Conservation (phyloP, 352 stramenopile genomes). For the Pythium rishiriense region DNA sequence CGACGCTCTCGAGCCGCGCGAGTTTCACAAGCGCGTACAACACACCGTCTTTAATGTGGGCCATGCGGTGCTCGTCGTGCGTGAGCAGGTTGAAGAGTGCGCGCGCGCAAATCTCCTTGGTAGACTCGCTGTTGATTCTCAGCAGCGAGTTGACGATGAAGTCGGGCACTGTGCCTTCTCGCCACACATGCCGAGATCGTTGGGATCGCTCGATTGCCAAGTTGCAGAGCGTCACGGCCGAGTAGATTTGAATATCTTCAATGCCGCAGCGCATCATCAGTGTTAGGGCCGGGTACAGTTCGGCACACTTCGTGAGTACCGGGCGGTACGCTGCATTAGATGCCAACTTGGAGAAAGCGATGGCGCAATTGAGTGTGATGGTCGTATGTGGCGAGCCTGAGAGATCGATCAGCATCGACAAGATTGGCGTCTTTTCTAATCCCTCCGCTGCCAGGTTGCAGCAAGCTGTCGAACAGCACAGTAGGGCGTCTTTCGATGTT, state of each 20-base stretch:
- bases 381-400: slow-evolving; percentile 57
- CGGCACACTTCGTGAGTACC: slow-evolving; percentile 62
- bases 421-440: slow-evolving; percentile 63
- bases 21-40: slow-evolving; percentile 89
- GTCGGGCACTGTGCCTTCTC: slow-evolving; percentile 83
- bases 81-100: slow-evolving; percentile 87
- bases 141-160: slow-evolving; percentile 90
- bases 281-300: slow-evolving; percentile 76
- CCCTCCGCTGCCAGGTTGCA: slow-evolving; percentile 75
- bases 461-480: slow-evolving; percentile 71
- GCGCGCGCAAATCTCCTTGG: slow-evolving; percentile 86
- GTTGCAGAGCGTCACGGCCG: slow-evolving; percentile 85
- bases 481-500: slow-evolving; percentile 58
- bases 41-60: slow-evolving; percentile 86
- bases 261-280: slow-evolving; percentile 89
- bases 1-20: slow-evolving; percentile 74
- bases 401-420: slow-evolving; percentile 82
- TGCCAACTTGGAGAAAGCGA: slow-evolving; percentile 77
- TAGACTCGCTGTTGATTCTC: slow-evolving; percentile 88
- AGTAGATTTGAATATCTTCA: slow-evolving; percentile 89
- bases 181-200: slow-evolving; percentile 75
- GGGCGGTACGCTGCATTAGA: slow-evolving; percentile 54
- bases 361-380: slow-evolving; percentile 75
- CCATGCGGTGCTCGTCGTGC: slow-evolving; percentile 74
- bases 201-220: slow-evolving; percentile 68